A percentile compares a stretch with the other conserved stretches of the same genome.
Evolutionary conservation across 805 yeast genomes (phyloP).

Genomic region (Saccharomyces kudriavzevii): DNA sequence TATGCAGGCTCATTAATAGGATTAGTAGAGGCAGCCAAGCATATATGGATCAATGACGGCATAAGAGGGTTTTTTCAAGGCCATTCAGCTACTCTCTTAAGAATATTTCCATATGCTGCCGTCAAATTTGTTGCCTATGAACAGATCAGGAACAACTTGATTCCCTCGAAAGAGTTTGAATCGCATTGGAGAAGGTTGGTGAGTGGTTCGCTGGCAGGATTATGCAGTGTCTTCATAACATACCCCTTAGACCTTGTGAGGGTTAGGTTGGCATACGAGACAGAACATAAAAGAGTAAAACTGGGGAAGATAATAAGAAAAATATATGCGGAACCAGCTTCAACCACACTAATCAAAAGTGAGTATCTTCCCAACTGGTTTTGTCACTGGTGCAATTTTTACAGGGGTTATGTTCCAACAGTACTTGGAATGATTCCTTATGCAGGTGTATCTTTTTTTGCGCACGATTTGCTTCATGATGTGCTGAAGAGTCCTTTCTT

Average conservation of each 20-base stretch:
- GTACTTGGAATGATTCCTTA: conserved; percentile 94
- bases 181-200: conserved; percentile 71
- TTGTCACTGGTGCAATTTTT: conserved; percentile 54
- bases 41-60: conserved; percentile 66
- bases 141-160: conserved; percentile 72
- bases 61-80: conserved; percentile 82
- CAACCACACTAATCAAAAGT: conserved; percentile 28
- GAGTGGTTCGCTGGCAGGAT: conserved; percentile 88
- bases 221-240: conserved; percentile 77
- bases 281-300: conserved; percentile 34
- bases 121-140: conserved; percentile 95
- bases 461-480: conserved; percentile 89
- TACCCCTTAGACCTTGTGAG: conserved; percentile 88
- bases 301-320: conserved; percentile 23
- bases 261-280: conserved; percentile 86
- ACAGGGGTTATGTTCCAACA: conserved; percentile 91
- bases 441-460: conserved; percentile 94
- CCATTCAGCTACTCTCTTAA: conserved; percentile 82
- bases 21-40: conserved; percentile 58
- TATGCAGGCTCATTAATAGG: conserved; percentile 78
- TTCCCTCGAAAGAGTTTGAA: conserved; percentile 68
- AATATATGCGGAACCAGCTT: conserved; percentile 28
- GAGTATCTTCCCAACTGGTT: conserved; percentile 31
- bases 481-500: conserved; percentile 57
- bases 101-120: conserved; percentile 96